phyloP scores from a whole-genome alignment of 371 early-diverging fungal genomes.

The Funneliformis caledonium region DNA sequence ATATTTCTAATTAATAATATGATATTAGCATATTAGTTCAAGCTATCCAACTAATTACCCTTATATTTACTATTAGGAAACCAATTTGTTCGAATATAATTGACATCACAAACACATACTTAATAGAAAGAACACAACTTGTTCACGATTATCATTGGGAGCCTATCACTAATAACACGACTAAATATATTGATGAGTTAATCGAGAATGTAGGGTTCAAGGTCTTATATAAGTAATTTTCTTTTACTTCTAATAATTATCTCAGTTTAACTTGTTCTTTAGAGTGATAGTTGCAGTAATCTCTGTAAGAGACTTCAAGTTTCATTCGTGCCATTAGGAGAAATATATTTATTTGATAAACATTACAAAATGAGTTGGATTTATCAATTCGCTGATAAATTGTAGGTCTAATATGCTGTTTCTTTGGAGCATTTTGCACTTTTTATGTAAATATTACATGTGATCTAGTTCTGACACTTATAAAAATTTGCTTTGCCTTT shows the following conservation, averaged over 20 bases:
- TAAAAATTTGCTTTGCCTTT: background rate
- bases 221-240: too few relatives aligned
- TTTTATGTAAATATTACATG: background rate
- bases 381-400: slow-evolving; percentile 31
- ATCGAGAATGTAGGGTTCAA: slow-evolving; percentile 11
- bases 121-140: slow-evolving; percentile 16
- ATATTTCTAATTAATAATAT: background rate
- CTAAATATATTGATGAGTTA: slow-evolving; percentile 29
- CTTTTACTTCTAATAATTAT: background rate
- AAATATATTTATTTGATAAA: slow-evolving; percentile 21
- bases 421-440: background rate
- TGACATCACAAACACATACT: slow-evolving; percentile 12
- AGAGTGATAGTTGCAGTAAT: slow-evolving; percentile 17
- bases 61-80: slow-evolving; percentile 16
- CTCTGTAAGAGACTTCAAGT: slow-evolving; percentile 1
- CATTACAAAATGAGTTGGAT: slow-evolving; percentile 16
- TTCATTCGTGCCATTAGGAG: slow-evolving; percentile 15
- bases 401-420: too few relatives aligned
- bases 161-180: slow-evolving; percentile 17
- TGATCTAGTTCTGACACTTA: too few relatives aligned
- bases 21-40: background rate
- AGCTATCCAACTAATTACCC: background rate
- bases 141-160: slow-evolving; percentile 11
- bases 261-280: background rate
- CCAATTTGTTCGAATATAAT: slow-evolving; percentile 27